Base-by-base conservation (phyloP, 2,329 filamentous ascomycete genomes). In the Aureobasidium lini region DNA sequence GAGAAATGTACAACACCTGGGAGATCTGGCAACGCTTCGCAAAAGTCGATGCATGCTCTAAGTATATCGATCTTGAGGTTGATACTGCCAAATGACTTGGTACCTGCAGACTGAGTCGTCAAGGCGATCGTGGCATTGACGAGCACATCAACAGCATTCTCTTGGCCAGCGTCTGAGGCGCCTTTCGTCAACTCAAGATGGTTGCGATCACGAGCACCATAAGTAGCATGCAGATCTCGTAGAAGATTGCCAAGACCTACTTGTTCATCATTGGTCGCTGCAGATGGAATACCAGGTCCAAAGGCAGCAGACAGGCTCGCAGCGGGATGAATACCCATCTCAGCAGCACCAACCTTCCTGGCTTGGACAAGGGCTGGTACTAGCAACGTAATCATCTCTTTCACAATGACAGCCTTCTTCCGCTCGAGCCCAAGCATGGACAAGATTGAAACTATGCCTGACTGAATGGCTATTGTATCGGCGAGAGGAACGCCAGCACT, bases 321-420 rank as follows among this genome's bases (percentile, higher is more conserved):
- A 16, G 93, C 93, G 42, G 94, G 94, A 73, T 97, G 93, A 37
- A 99, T 90, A 3, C 93, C 94, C 68, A 94, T 89, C 69, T 97
- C 94, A n/a, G 94, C 92, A 42, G 94, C 94, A 34, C 93, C 93
- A 49, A 93, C 82, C 48, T 95, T 96, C 40, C 94, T 84, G 15
- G 94, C 94, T 72, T 96, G 90, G 4, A 96, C 87, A 8, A 99
- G 79, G 2, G 89, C 91, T 36, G 86, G 87, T 56, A 95, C 89
- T 42, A 97, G 79, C 15, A 91, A 85, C 3, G 86, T 87, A 8
- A 99, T 81, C 52, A 97, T 80, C 68, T 96, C 91, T 66, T 89
- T 86, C 66, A 96, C 81, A 0, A 96, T 84, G 75, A 97, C 88
- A 4, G 89, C 91, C 72, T 95, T 95, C 75, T 96, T 97, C 60